Evolutionary conservation across 208 protist genomes (phyloP).

Genomic region (Wallacemonas rigidus): DNA sequence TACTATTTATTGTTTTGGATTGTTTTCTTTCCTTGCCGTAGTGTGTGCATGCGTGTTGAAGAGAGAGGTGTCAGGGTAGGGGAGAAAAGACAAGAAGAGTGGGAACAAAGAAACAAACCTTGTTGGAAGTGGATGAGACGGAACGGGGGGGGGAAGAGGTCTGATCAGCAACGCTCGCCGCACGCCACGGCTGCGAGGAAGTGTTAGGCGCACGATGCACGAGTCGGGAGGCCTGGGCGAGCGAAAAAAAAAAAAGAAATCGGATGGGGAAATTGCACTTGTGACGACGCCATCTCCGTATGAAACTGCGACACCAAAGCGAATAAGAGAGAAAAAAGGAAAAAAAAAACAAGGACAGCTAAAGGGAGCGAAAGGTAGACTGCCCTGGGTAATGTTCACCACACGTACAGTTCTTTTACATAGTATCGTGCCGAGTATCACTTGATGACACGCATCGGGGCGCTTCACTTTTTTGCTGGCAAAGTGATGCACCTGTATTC

Average conservation of each 20-base stretch:
- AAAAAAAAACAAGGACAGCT: conserved; percentile 4
- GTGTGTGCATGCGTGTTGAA: background rate
- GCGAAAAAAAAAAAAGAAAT: background rate
- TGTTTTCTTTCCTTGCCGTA: background rate
- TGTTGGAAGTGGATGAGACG: background rate
- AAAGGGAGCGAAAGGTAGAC: background rate
- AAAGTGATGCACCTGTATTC: too few relatives aligned
- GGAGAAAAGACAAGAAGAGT: background rate
- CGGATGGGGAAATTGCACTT: too few relatives aligned
- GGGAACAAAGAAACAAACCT: background rate
- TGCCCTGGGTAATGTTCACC: too few relatives aligned
- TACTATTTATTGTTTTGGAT: conserved; percentile 5
- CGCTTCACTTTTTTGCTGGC: background rate
- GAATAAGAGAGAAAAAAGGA: background rate
- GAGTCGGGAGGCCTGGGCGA: background rate
- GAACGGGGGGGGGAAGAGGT: background rate
- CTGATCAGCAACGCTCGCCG: too few relatives aligned
- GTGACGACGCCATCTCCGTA: too few relatives aligned
- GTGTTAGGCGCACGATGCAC: too few relatives aligned
- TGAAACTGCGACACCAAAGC: background rate
- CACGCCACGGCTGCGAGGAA: too few relatives aligned
- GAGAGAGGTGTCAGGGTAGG: background rate
- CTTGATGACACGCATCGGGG: background rate
- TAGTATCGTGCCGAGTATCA: background rate
- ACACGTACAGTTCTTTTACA: background rate